Base-by-base conservation (phyloP, 768 basidiomycete species). In the Botryobasidium botryosum region DNA sequence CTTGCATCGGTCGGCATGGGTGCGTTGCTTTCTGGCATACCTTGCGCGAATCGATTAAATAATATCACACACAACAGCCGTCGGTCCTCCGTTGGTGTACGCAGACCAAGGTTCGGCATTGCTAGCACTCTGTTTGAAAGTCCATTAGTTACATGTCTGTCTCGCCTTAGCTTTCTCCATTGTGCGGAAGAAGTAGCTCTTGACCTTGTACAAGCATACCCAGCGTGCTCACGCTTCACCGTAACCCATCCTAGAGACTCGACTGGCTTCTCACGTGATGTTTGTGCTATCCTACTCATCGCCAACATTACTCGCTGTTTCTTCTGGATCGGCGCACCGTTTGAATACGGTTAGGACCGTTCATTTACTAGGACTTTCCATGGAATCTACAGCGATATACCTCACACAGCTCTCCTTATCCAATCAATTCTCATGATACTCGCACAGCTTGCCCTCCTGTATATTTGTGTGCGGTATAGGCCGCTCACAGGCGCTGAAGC, bases 361-460 rank as follows among this genome's bases (percentile, higher is more conserved):
- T 2, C 13, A 10, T 20, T 18, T 29, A 20, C 15, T 6, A 21
- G 29, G 6, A 26, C 6, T 35, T 21, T 25, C 12, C 6, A 6
- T 43, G 20, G 17, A 10, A 10, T 8, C 40, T 43, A 24, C 12
- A 7, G 8, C 24, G 12, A 17, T 46, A 18, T 15, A 6, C 26
- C 24, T 20, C 10, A 26, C 37, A 29, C 18, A 48, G 71, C 84
- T 2, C 61, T 88, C 42, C 65, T 88, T n/a, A 52, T 84, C 6
- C 85, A 88, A 60, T 84, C 82, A 15, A 60, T 87, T 45, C 64
- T 88, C 42, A 84, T 88, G 85, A 86, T 88, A 49, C 50, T 79
- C 36, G 74, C 83, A 13, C 85, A 88, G 83, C 68, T 88, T 31
- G 79, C 71, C 15, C 62, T 88, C 29, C 59, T 88, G 37, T 86